These are phyloP conservation scores for Kluyveromyces nonfermentans DNA, from an alignment of 805 yeast species.

Conservation along the genomic window DNA sequence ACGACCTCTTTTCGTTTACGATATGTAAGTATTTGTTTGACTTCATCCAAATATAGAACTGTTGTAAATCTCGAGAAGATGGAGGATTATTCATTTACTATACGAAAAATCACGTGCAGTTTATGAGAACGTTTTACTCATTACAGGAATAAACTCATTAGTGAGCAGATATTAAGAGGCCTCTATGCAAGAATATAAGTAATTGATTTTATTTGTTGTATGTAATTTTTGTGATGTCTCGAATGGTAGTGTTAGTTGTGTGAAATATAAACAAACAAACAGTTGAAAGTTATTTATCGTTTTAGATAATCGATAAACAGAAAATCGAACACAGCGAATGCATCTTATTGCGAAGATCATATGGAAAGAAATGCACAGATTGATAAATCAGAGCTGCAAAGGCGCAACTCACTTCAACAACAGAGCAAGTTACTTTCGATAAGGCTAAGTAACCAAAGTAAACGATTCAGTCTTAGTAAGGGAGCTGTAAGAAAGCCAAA, in stretches of 20 bases:
- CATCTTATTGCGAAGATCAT: not conserved
- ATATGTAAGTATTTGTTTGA: too few species aligned
- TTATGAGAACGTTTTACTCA: too few species aligned
- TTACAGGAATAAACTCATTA: too few species aligned
- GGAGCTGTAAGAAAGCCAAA: not conserved
- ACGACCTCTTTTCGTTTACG: not conserved
- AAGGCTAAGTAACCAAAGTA: not conserved
- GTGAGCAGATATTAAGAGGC: too few species aligned
- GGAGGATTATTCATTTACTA: too few species aligned
- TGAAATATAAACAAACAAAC: not conserved
- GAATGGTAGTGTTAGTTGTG: too few species aligned
- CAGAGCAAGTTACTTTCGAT: constrained; percentile 2
- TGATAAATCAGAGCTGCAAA: not conserved
- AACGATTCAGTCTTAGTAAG: not conserved
- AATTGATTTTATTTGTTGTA: too few species aligned
- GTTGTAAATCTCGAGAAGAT: not conserved
- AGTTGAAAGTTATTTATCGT: too few species aligned
- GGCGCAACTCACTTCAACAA: constrained; percentile 1
- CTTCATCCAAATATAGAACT: not conserved
- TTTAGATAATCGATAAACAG: too few species aligned
- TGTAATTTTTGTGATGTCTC: too few species aligned
- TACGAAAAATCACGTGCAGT: not conserved
- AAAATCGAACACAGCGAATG: not conserved
- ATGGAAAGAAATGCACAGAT: not conserved
- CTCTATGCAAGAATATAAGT: too few species aligned